Base-by-base conservation (phyloP, 345 rosid genomes). In the Euphorbia pulcherrima region DNA sequence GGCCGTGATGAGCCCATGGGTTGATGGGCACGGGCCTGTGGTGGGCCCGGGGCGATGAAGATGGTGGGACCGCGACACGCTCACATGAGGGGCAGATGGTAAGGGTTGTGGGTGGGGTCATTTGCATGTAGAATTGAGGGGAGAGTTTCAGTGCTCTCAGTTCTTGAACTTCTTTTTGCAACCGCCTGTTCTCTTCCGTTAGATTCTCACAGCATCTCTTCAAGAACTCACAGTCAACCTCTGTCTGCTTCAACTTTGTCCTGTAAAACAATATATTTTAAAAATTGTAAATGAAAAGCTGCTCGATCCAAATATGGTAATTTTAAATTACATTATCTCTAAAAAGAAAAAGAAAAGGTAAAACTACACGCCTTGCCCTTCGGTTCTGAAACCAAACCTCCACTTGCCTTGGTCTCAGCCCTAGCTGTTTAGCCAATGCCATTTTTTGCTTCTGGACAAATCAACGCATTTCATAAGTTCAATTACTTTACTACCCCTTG, bases 41-140 rank as follows among this genome's bases (percentile, higher is more conserved):
- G 52, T 68, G n/a, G 20, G 74, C 2, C 74, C 78, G 73, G 11
- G 77, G 71, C 12, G 83, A 58, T 54, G 80, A 47, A 21, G 78
- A 60, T 5, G 81, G 87, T 28, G 97, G 95, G 75, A 85, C 88
- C 39, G 84, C 89, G 8, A 89, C 88, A 71, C 95, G 94, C 83
- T 91, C 97, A 69, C 99, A 95, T 14, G 97, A 89, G 18, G 97
- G 96, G 82, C 99, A 95, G 87, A 95, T 88, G 88, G 97, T 95
- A 37, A 95, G 87, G 18, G 99, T 95, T 11, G 97, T 91, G 0
- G 99, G 99, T 69, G 99, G 99, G 82, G 86, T 82, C 97, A 91
- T 88, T 66, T 86, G 97, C 99, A 95, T 91, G 97, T 87, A 95
- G 79, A 95, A 88, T 77, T 89, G 97, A 7, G 97, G 92, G 79